Evolutionary conservation across 2,329 filamentous ascomycete genomes (phyloP).

Genomic region (Phialophora macrospora): DNA sequence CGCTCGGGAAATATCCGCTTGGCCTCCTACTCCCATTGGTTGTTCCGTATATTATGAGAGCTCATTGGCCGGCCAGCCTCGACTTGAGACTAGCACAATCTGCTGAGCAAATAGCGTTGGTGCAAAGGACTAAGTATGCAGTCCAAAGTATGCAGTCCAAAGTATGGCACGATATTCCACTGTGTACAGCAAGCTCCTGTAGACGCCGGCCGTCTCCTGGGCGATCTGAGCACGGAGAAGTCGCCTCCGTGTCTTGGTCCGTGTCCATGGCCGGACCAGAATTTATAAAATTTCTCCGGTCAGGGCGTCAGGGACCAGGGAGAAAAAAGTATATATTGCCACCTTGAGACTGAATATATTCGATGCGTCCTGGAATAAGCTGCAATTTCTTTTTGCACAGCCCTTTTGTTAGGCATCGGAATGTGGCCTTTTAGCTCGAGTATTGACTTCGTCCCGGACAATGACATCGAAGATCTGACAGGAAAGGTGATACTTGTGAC

Average conservation of each 20-base stretch:
- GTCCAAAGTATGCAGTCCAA: background rate
- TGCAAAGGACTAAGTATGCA: background rate
- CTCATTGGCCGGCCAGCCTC: background rate
- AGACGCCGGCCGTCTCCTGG: too few relatives aligned
- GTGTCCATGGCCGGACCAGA: background rate
- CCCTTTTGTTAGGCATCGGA: background rate
- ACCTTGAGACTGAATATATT: background rate
- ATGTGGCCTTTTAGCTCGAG: background rate
- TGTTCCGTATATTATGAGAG: slow-evolving; percentile 1
- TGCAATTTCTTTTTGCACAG: background rate
- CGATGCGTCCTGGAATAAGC: background rate
- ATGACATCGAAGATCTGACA: slow-evolving; percentile 1
- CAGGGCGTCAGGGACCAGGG: background rate
- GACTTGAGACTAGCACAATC: background rate
- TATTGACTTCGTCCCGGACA: background rate
- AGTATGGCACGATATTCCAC: background rate
- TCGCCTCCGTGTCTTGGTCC: background rate
- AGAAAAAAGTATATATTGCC: background rate
- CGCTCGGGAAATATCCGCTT: background rate
- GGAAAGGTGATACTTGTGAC: slow-evolving; percentile 10
- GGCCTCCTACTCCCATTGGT: background rate
- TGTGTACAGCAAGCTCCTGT: too few relatives aligned
- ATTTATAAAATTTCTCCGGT: background rate
- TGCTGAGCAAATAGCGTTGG: background rate
- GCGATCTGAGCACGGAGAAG: background rate